Evolutionary conservation across 257 asterid genomes (phyloP), one percentile per base, ranked within the genome.

Genomic region (Salvia hispanica): DNA sequence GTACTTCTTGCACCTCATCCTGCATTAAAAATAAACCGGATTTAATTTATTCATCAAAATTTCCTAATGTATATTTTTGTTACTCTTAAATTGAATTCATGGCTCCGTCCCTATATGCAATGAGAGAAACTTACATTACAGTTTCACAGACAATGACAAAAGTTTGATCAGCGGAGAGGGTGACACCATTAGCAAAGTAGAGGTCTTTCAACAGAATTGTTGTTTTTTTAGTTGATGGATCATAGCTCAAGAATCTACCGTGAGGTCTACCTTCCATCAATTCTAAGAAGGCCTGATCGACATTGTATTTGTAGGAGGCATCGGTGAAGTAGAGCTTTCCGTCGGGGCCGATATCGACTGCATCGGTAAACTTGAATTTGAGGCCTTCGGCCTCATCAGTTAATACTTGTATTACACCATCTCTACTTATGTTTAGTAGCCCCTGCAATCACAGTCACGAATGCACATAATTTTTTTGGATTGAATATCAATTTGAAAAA

Each of bases 311-410:
- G 66, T 74, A 72, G 0, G 98, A 86, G 44, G 98, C 95, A 59
- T 93, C 98, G 0, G 97, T 84, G 75, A 93, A 93, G 78, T 93
- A 93, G 53, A 93, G 64, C 0, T 70, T 78, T 47, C 96, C 98
- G 51, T 93, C 80, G 3, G 62, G 74, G 4, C 83, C 85, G 16
- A 90, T 45, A 42, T 84, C 98, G 4, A 85, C 94, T 0, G 88
- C 98, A 58, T 93, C 93, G 3, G 94, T 83, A 10, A 93, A 67
- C 72, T 77, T 86, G 83, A 90, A 85, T 46, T 82, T 83, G 1
- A 86, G 59, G 18, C 94, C 98, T 10, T 90, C 94, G 0, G 95
- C 95, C 48, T 86, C 95, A 33, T 86, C 94, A 0, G 84, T 83
- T 42, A 93, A 67, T 59, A 86, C 39, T 60, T 86, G 74, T 4